Conservation (phyloP, 805 yeast genomes). For the Pichia ethanolica region DNA sequence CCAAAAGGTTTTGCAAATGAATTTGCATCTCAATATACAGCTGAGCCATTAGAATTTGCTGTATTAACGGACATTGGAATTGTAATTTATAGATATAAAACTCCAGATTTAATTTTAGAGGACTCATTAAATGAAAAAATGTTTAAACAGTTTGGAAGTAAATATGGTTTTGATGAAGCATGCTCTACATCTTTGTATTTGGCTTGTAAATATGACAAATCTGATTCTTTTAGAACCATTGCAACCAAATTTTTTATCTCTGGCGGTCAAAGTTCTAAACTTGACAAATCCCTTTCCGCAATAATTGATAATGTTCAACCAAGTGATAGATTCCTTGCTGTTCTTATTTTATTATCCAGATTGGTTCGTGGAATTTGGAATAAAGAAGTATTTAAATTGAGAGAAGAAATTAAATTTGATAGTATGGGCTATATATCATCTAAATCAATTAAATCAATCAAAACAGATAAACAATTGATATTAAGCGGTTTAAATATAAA, state of each 20-base stretch:
- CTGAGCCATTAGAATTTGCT: constrained; percentile 63
- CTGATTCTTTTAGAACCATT: constrained; percentile 40
- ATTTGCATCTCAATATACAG: constrained; percentile 77
- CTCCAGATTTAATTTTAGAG: constrained; percentile 73
- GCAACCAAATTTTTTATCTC: constrained; percentile 46
- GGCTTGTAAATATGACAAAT: constrained; percentile 64
- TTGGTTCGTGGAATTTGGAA: constrained; percentile 77
- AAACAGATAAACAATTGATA: constrained; percentile 26
- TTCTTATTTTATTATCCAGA: constrained; percentile 70
- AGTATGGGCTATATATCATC: constrained; percentile 30
- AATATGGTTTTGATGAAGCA: constrained; percentile 83
- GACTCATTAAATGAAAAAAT: constrained; percentile 55
- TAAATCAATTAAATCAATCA: constrained; percentile 37
- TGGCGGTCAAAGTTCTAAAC: constrained; percentile 46
- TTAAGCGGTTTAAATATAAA: constrained; percentile 39
- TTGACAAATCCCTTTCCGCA: constrained; percentile 30
- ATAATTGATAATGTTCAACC: constrained; percentile 70
- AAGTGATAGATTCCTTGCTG: constrained; percentile 88
- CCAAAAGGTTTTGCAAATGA: constrained; percentile 83
- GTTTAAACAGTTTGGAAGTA: constrained; percentile 59
- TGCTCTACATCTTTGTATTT: constrained; percentile 83
- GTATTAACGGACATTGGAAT: constrained; percentile 76
- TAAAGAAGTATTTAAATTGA: constrained; percentile 49
- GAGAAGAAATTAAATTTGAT: constrained; percentile 26
- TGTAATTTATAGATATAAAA: constrained; percentile 65